These are phyloP conservation scores for Pythium chondricola DNA, from an alignment of 352 stramenopile genomes.

Conservation along the genomic window DNA sequence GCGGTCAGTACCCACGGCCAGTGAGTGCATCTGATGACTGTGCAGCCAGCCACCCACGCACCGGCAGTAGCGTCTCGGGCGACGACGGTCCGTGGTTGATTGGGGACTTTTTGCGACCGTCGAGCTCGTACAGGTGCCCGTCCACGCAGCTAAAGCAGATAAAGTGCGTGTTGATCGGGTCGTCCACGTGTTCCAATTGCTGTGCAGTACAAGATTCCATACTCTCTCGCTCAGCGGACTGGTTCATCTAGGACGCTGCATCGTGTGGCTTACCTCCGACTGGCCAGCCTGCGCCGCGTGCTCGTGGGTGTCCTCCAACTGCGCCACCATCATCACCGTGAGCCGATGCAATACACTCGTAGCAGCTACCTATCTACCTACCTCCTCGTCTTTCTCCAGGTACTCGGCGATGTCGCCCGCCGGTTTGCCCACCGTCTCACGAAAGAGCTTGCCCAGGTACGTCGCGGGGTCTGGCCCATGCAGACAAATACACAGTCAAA, in stretches of 20 bases:
- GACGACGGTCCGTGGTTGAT: conserved; percentile 91
- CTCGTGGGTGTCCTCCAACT: conserved; percentile 91
- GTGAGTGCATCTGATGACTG: no score
- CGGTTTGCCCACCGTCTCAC: conserved; percentile 67
- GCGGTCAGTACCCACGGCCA: no score
- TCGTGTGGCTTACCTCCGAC: conserved; percentile 86
- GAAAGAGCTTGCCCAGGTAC: conserved; percentile 83
- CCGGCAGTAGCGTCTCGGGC: conserved; percentile 77
- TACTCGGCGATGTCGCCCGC: conserved; percentile 80
- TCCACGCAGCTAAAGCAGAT: conserved; percentile 93
- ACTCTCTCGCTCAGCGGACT: not conserved
- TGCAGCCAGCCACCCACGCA: no score
- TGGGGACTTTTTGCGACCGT: conserved; percentile 92
- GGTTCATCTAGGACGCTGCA: not conserved
- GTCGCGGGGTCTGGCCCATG: no score
- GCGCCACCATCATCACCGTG: not conserved
- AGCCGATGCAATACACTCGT: not conserved
- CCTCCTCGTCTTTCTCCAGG: conserved; percentile 88
- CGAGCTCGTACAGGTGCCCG: conserved; percentile 92
- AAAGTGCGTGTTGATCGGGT: conserved; percentile 96
- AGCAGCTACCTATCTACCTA: conserved; percentile 6
- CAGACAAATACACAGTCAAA: no score
- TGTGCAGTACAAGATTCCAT: conserved; percentile 18
- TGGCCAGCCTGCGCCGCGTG: conserved; percentile 86
- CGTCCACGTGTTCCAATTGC: conserved; percentile 86